Evolutionary conservation across 148 eudicot genomes (phyloP).

Genomic region (Amaranthus palmeri): DNA sequence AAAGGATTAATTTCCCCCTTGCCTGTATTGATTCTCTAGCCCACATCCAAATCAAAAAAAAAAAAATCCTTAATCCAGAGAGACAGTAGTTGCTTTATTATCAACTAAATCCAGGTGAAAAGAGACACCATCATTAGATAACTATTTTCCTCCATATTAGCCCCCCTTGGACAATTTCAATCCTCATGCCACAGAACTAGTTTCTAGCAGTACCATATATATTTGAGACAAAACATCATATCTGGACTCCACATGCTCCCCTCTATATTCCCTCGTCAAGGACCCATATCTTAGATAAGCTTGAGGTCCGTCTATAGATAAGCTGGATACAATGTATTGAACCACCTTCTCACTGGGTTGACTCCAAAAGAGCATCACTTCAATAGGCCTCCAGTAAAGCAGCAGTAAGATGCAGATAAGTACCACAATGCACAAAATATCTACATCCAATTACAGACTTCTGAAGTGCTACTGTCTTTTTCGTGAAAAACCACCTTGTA

Average conservation of each 20-base stretch:
- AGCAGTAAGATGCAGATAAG: neutral
- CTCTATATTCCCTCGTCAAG: neutral
- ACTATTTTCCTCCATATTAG: constrained; percentile 9
- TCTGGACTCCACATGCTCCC: neutral
- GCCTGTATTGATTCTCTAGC: too few species aligned
- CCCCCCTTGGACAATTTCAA: neutral
- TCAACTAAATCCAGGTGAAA: neutral
- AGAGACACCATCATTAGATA: constrained; percentile 4
- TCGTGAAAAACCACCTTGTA: neutral
- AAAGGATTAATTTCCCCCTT: too few species aligned
- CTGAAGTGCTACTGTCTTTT: constrained; percentile 1
- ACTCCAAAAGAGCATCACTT: constrained; percentile 9
- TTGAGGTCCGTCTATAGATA: neutral
- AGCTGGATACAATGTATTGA: neutral
- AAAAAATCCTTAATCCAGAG: neutral
- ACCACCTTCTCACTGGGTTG: constrained; percentile 6
- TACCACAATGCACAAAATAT: neutral
- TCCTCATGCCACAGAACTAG: neutral
- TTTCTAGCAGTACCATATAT: neutral
- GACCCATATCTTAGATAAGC: neutral
- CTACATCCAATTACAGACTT: constrained; percentile 1
- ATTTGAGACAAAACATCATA: neutral
- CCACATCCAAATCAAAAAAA: too few species aligned
- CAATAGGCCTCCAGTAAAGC: constrained; percentile 1
- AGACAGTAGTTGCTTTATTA: neutral